Evolutionary conservation across 2,329 filamentous ascomycete genomes (phyloP), one percentile per base, ranked within the genome.

Genomic region (Ceratocystiopsis brevicomis): DNA sequence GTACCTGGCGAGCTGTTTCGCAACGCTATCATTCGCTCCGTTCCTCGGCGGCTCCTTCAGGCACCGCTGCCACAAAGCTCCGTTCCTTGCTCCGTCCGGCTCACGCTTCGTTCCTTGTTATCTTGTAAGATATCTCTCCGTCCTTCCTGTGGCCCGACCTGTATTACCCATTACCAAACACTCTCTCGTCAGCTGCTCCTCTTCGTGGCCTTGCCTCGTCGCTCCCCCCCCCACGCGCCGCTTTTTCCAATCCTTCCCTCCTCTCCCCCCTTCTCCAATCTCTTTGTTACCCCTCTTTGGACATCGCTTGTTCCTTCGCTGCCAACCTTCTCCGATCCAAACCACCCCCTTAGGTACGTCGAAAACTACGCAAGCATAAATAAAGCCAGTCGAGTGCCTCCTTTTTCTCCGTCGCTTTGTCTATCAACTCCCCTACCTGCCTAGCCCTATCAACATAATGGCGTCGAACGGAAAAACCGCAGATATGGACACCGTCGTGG

Each of bases 401-500:
- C 15, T 34, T 37, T 19, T 30, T 15, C 6, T 39, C 40, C 34
- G 35, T 17, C 21, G 12, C 4, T 4, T 11, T 11, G 34, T 36
- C 34, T 15, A n/a, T 13, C 14, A n/a, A 18, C 39, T 37, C 33
- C 8, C 32, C n/a, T 40, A 44, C n/a, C 38, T 30, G 10, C 25
- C 25, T 30, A 11, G 6, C 25, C 6, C 25, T 30, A 2, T 9
- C 25, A 9, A 11, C 10, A 30, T 11, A 30, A 54, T 53, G 52
- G 44, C 51, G 18, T 45, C 49, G 44, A 47, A 44, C 36, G 42
- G 34, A 21, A 16, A 30, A 0, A 40, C 42, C 9, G 38, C 37
- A 38, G 51, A 45, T 33, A 50, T 67, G 44, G 58, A 57, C 35
- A 57, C 64, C 35, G 50, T 60, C 16, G 52, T 54, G 44, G 45